Conservation (phyloP, 345 rosid species). For the Lepidium sativum region DNA sequence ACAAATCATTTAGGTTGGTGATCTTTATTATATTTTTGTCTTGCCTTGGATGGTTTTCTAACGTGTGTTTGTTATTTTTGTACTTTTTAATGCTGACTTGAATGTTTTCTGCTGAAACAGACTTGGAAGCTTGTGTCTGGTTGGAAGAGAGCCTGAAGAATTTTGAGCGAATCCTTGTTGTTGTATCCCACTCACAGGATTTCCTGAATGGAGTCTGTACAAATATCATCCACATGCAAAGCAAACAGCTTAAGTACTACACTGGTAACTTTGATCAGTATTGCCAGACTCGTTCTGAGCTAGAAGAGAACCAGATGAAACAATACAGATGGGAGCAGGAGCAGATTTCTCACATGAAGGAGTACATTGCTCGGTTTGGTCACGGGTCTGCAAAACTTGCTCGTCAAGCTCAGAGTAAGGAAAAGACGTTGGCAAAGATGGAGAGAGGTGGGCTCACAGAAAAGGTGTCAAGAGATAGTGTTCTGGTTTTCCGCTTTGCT, state of each 20-base stretch:
- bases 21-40: not conserved
- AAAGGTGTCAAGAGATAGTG: conserved; percentile 63
- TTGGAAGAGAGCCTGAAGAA: conserved; percentile 88
- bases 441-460: conserved; percentile 98
- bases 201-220: conserved; percentile 96
- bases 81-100: not conserved
- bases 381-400: conserved; percentile 99
- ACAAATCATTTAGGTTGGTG: conserved; percentile 88
- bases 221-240: conserved; percentile 97
- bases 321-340: conserved; percentile 99
- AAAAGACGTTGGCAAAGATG: conserved; percentile 97
- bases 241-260: conserved; percentile 64
- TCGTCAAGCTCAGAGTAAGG: conserved; percentile 99
- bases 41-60: not conserved
- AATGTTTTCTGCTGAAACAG: conserved; percentile 35
- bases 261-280: conserved; percentile 95
- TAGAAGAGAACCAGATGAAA: conserved; percentile 99
- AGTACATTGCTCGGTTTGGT: conserved; percentile 96
- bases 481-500: conserved; percentile 77
- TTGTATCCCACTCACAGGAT: conserved; percentile 95
- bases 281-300: conserved; percentile 85
- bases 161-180: conserved; percentile 88
- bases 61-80: not conserved
- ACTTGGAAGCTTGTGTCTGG: conserved; percentile 99
- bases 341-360: conserved; percentile 96